Percentiles rank a stretch among this genome's conserved stretches.
Evolutionary conservation across 805 yeast genomes (phyloP).

Genomic region (Clavispora carvajalis): DNA sequence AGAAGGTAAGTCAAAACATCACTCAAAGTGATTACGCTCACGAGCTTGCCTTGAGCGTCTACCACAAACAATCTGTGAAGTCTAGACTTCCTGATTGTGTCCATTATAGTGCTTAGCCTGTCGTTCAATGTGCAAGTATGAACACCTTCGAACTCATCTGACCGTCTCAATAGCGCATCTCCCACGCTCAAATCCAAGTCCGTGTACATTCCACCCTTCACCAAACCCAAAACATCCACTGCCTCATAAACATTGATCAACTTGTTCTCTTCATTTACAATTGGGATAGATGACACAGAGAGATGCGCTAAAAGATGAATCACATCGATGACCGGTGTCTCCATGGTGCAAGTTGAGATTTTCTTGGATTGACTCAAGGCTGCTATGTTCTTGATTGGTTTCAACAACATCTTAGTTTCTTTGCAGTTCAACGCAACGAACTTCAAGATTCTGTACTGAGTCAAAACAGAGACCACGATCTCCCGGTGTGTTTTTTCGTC

Average conservation of each 20-base stretch:
- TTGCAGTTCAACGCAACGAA: constrained; percentile 95
- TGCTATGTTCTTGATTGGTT: constrained; percentile 66
- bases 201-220: constrained; percentile 90
- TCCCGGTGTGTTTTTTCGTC: constrained; percentile 91
- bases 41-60: constrained; percentile 69
- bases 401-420: constrained; percentile 77
- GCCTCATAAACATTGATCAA: constrained; percentile 92
- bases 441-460: constrained; percentile 93
- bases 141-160: constrained; percentile 97
- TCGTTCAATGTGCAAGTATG: constrained; percentile 90
- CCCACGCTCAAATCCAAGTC: constrained; percentile 91
- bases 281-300: constrained; percentile 90
- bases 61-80: constrained; percentile 90
- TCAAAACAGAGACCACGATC: constrained; percentile 89
- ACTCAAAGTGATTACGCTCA: constrained; percentile 84
- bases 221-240: constrained; percentile 85
- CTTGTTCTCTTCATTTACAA: constrained; percentile 66
- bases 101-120: constrained; percentile 82
- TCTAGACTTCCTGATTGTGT: constrained; percentile 85
- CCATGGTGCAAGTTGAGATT: constrained; percentile 79
- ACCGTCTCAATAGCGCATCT: constrained; percentile 87
- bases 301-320: constrained; percentile 73
- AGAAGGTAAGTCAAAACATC: constrained; percentile 84
- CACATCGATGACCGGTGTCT: constrained; percentile 90
- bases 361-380: constrained; percentile 51